A percentile compares a stretch with the other conserved stretches of the same genome.
Evolutionary conservation across 2,329 filamentous ascomycete species (phyloP).

Genomic region (Nannizzia gypsea): DNA sequence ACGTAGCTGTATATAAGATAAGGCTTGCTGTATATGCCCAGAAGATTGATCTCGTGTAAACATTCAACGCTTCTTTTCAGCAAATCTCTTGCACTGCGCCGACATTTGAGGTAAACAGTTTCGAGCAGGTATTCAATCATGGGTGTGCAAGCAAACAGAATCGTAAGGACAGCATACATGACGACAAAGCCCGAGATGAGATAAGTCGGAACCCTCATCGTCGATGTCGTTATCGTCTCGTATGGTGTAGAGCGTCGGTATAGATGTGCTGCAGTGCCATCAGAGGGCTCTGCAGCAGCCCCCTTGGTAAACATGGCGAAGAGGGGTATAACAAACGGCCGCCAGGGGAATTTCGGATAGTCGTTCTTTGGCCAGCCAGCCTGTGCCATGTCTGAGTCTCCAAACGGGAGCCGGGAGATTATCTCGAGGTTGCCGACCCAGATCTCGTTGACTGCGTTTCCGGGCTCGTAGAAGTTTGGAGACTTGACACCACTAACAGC

Average conservation of each 20-base stretch:
- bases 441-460: conserved; percentile 30
- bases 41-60: not conserved
- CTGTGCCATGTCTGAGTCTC: conserved; percentile 29
- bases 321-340: conserved; percentile 30
- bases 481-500: conserved; percentile 26
- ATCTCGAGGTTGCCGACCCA: conserved; percentile 28
- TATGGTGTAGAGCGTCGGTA: not conserved
- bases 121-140: not conserved
- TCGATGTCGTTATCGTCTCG: not conserved
- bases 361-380: conserved; percentile 24
- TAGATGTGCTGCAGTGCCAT: not conserved
- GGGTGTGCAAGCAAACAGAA: not conserved
- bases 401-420: conserved; percentile 29
- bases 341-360: conserved; percentile 31
- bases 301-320: conserved; percentile 5
- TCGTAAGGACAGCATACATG: not conserved
- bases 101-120: too few relatives aligned
- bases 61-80: not conserved
- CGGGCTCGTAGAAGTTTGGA: conserved; percentile 24
- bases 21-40: not conserved
- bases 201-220: not conserved
- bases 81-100: not conserved
- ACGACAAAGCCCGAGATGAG: not conserved
- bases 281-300: not conserved
- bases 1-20: not conserved